Conservation (phyloP, 305 asterid species). For the Fraxinus nigra region DNA sequence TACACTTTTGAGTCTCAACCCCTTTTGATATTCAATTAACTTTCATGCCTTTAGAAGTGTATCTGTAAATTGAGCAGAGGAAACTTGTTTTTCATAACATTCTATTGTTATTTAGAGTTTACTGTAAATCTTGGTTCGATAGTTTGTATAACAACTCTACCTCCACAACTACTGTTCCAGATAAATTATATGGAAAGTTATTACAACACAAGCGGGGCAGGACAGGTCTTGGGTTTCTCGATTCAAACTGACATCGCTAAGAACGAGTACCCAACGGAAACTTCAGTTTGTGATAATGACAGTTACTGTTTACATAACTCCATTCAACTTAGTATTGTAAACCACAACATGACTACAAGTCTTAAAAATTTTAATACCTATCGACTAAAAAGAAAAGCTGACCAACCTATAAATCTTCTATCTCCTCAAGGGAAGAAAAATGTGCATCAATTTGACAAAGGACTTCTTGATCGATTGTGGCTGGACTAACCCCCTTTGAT, state of each 20-base stretch:
- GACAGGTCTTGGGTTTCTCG: not conserved
- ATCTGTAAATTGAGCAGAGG: too few species aligned
- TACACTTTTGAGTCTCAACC: too few species aligned
- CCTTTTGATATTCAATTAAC: too few species aligned
- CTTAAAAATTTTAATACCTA: not conserved
- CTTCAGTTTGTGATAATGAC: not conserved
- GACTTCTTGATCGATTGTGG: constrained; percentile 43
- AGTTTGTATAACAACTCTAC: not conserved
- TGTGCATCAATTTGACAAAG: constrained; percentile 49
- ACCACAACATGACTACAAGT: not conserved
- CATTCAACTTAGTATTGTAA: not conserved
- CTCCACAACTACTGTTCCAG: not conserved
- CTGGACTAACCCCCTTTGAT: constrained; percentile 55
- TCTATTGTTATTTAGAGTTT: too few species aligned
- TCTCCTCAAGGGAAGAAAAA: constrained; percentile 59
- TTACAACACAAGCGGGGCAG: too few species aligned
- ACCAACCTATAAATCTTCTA: constrained; percentile 51
- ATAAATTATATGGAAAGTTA: too few species aligned
- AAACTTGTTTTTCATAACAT: too few species aligned
- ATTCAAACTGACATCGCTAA: not conserved
- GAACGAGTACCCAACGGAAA: not conserved
- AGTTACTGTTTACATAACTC: not conserved
- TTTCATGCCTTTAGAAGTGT: too few species aligned
- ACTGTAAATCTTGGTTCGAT: too few species aligned
- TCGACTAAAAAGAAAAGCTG: not conserved